Conservation (phyloP, 768 basidiomycete species). For the Lactarius tabidus region DNA sequence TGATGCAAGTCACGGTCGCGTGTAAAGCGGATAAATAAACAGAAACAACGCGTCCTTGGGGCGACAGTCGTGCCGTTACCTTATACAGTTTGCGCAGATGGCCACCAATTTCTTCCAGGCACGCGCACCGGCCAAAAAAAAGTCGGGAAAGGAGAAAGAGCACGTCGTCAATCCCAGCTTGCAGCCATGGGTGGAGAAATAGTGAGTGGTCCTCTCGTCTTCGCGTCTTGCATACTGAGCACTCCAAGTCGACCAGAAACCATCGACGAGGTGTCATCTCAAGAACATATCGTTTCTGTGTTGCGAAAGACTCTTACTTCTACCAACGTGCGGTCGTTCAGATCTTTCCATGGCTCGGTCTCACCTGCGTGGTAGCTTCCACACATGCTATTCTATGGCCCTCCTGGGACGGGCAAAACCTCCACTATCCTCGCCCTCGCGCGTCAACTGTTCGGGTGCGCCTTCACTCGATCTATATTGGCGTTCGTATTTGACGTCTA, state of each 20-base stretch:
- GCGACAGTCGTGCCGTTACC: slow-evolving; percentile 20
- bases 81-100: slow-evolving; percentile 37
- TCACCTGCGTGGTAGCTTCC: slow-evolving; percentile 61
- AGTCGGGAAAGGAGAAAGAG: slow-evolving; percentile 30
- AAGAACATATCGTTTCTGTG: slow-evolving; percentile 94
- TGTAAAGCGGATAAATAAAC: slow-evolving; percentile 5
- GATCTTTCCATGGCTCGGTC: slow-evolving; percentile 1
- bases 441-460: slow-evolving; percentile 90
- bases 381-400: slow-evolving; percentile 99
- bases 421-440: slow-evolving; percentile 94
- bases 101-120: slow-evolving; percentile 53
- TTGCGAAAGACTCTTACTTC: slow-evolving; percentile 86
- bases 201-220: slow-evolving; percentile 46
- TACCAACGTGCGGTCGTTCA: slow-evolving; percentile 64
- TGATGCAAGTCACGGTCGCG: background rate
- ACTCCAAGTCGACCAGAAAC: slow-evolving; percentile 83
- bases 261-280: slow-evolving; percentile 95
- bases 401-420: slow-evolving; percentile 98
- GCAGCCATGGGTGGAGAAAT: slow-evolving; percentile 99
- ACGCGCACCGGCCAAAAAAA: slow-evolving; percentile 30
- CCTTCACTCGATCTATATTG: background rate
- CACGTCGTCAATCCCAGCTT: slow-evolving; percentile 47
- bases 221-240: background rate
- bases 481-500: background rate
- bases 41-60: background rate